These are phyloP conservation scores for Leishmania guyanensis DNA, from an alignment of 208 protist genomes.

Conservation along the genomic window DNA sequence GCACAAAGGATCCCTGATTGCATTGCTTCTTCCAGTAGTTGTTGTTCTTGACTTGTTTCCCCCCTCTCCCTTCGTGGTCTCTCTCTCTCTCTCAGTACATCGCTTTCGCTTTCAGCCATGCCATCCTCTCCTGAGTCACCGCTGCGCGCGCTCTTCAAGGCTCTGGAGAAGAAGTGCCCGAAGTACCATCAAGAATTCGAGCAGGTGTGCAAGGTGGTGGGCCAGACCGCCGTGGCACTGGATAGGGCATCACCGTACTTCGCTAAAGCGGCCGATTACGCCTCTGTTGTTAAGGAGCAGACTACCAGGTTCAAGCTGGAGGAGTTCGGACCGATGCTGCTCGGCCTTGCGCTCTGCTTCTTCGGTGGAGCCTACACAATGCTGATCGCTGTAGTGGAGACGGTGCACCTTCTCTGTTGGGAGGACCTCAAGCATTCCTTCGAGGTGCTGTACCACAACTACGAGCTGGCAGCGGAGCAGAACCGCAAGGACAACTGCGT, in stretches of 20 bases:
- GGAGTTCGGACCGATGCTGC: slow-evolving; percentile 49
- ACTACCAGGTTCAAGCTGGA: slow-evolving; percentile 33
- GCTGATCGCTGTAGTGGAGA: slow-evolving; percentile 72
- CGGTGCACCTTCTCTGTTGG: slow-evolving; percentile 74
- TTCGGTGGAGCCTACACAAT: slow-evolving; percentile 82
- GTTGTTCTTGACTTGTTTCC: not conserved
- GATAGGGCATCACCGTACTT: slow-evolving; percentile 31
- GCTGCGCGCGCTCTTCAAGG: slow-evolving; percentile 42
- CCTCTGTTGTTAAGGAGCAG: slow-evolving; percentile 17
- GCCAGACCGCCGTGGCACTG: slow-evolving; percentile 26
- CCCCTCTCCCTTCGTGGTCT: not conserved
- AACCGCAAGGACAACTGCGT: slow-evolving; percentile 57
- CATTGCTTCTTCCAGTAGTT: not conserved
- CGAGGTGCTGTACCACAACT: slow-evolving; percentile 61
- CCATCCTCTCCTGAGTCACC: slow-evolving; percentile 11
- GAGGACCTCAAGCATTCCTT: slow-evolving; percentile 48
- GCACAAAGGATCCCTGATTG: not conserved
- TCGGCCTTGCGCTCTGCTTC: slow-evolving; percentile 78
- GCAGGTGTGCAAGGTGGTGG: slow-evolving; percentile 23
- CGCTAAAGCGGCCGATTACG: slow-evolving; percentile 24
- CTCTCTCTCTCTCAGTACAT: not conserved
- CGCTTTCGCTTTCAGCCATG: not conserved
- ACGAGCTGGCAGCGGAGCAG: slow-evolving; percentile 51
- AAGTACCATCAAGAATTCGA: slow-evolving; percentile 35
- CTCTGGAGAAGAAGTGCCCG: slow-evolving; percentile 54